These are phyloP conservation scores for Flaveria trinervia DNA, from an alignment of 129 eudicot genomes.

Conservation along the genomic window DNA sequence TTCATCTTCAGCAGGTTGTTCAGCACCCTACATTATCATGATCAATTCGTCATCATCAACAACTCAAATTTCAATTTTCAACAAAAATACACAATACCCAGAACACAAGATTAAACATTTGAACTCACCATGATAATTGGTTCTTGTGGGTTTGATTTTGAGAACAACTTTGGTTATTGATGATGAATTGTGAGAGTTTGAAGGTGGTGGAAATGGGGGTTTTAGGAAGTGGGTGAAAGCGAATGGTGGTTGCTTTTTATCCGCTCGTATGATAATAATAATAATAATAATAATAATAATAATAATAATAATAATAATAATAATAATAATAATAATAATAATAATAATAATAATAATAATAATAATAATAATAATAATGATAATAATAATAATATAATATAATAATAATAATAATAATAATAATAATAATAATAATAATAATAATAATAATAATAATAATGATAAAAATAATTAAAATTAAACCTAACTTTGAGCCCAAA, in stretches of 20 bases:
- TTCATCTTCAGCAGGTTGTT: constrained; percentile 63
- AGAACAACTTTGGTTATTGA: constrained; percentile 54
- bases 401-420: background rate
- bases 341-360: background rate
- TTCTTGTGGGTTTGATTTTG: constrained; percentile 60
- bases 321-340: no score
- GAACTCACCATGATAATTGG: constrained; percentile 56
- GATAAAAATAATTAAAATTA: no score
- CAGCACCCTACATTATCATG: constrained; percentile 47
- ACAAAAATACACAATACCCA: no score
- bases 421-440: background rate
- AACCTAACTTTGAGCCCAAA: constrained; percentile 7
- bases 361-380: constrained; percentile 11
- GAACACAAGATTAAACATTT: background rate
- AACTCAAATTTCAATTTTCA: background rate
- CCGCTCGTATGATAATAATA: constrained; percentile 31
- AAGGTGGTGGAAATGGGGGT: constrained; percentile 36
- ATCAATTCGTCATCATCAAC: background rate
- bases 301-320: no score
- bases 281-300: background rate
- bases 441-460: background rate
- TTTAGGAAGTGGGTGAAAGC: constrained; percentile 40
- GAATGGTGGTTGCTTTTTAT: constrained; percentile 62
- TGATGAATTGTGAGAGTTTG: constrained; percentile 75
- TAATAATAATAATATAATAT: background rate